Evolutionary conservation across 805 yeast species (phyloP).

Genomic region (Starmerella bombi): DNA sequence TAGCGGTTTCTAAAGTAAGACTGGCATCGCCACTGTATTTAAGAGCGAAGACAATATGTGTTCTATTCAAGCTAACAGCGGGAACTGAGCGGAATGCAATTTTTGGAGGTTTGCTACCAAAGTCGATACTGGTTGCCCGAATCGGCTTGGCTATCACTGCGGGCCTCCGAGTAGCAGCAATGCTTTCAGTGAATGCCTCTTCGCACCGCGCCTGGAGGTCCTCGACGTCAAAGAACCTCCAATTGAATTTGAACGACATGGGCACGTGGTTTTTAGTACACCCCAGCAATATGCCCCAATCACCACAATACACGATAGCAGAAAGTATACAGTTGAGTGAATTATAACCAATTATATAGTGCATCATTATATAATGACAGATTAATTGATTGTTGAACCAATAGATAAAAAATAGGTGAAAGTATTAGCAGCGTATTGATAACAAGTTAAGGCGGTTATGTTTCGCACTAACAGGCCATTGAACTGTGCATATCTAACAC

Average conservation of each 20-base stretch:
- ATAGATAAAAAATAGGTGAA: too few species aligned
- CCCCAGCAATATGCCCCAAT: too few species aligned
- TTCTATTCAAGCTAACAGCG: slow-evolving; percentile 46
- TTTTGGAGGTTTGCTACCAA: slow-evolving; percentile 61
- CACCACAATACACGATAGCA: too few species aligned
- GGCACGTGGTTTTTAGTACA: too few species aligned
- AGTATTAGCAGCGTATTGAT: too few species aligned
- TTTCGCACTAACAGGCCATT: too few species aligned
- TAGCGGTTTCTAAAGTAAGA: slow-evolving; percentile 55
- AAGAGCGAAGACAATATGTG: slow-evolving; percentile 48
- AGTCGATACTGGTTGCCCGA: slow-evolving; percentile 50
- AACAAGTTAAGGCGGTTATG: too few species aligned
- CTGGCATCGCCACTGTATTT: slow-evolving; percentile 64
- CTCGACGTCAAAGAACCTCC: slow-evolving; percentile 61
- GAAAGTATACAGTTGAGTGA: too few species aligned
- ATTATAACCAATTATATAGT: too few species aligned
- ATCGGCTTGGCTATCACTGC: slow-evolving; percentile 33
- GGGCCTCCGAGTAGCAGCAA: slow-evolving; percentile 26
- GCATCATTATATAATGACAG: too few species aligned
- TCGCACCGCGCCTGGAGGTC: slow-evolving; percentile 48
- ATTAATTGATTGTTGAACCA: too few species aligned
- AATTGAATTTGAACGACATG: slow-evolving; percentile 48
- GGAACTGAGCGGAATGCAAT: slow-evolving; percentile 52
- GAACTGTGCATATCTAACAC: too few species aligned
- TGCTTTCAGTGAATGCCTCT: slow-evolving; percentile 24